Conservation (phyloP, 2,329 filamentous ascomycete species). For the Xylaria arbuscula region DNA sequence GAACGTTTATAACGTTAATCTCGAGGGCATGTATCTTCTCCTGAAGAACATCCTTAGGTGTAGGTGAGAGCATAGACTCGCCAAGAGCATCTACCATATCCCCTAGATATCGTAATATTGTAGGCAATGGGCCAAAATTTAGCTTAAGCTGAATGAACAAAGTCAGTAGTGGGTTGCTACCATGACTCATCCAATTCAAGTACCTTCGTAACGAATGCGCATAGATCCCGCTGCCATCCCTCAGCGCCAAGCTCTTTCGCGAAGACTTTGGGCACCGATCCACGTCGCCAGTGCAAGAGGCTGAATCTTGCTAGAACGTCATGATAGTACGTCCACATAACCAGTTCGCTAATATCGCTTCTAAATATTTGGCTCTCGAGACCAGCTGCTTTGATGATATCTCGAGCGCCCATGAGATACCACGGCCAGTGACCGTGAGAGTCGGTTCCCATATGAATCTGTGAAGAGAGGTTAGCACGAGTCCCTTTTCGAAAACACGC, state of each 20-base stretch:
- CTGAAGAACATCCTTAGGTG: constrained; percentile 2
- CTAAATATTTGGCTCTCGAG: constrained; percentile 22
- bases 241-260: constrained; percentile 24
- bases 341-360: constrained; percentile 24
- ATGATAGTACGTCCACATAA: constrained; percentile 33
- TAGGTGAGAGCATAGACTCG: not conserved
- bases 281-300: constrained; percentile 33
- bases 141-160: constrained; percentile 23
- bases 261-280: constrained; percentile 1
- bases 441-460: constrained; percentile 30
- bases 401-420: constrained; percentile 32
- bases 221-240: constrained; percentile 33
- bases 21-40: constrained; percentile 23
- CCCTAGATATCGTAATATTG: constrained; percentile 26
- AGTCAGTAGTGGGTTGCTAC: not conserved
- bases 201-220: constrained; percentile 25
- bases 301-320: constrained; percentile 32
- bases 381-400: constrained; percentile 20
- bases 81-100: constrained; percentile 25
- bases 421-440: constrained; percentile 33
- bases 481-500: not conserved
- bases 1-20: not conserved
- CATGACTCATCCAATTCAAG: not conserved
- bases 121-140: constrained; percentile 17
- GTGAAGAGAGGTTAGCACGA: constrained; percentile 8